Conservation (phyloP, 2,329 filamentous ascomycete species). For the Colletotrichum incanum region DNA sequence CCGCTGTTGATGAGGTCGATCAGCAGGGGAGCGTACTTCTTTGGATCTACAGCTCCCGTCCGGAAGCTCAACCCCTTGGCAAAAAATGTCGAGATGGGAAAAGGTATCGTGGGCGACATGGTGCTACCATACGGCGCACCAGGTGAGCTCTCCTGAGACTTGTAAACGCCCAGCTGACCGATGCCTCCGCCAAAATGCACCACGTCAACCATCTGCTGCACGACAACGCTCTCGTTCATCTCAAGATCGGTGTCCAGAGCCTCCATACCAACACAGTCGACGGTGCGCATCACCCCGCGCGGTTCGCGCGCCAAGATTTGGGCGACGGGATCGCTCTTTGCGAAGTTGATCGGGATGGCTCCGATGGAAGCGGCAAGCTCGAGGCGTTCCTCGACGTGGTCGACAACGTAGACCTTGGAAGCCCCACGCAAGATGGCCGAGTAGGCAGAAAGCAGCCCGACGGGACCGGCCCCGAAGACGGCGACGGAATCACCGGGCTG, state of each 20-base stretch:
- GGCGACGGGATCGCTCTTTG: constrained; percentile 29
- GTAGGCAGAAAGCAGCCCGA: constrained; percentile 69
- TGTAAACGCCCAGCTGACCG: constrained; percentile 46
- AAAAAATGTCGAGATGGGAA: constrained; percentile 45
- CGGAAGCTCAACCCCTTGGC: constrained; percentile 41
- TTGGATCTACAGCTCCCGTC: constrained; percentile 21
- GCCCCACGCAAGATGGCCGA: constrained; percentile 47
- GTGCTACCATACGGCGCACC: constrained; percentile 38
- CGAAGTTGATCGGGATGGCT: constrained; percentile 45
- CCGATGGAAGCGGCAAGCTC: constrained; percentile 43
- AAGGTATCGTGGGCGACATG: constrained; percentile 36
- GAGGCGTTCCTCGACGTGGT: constrained; percentile 46
- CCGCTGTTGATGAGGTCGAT: constrained; percentile 46
- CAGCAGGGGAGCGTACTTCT: constrained; percentile 30
- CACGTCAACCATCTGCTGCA: constrained; percentile 43
- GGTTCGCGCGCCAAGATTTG: constrained; percentile 44
- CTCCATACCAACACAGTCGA: constrained; percentile 45
- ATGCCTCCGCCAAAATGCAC: constrained; percentile 44
- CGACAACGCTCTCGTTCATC: constrained; percentile 39
- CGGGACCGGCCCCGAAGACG: constrained; percentile 75
- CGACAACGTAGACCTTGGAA: constrained; percentile 44
- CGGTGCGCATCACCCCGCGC: constrained; percentile 40
- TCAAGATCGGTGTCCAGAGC: constrained; percentile 43
- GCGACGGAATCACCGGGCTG: constrained; percentile 72
- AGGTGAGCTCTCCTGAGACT: constrained; percentile 25